Evolutionary conservation across 306 rosid species (phyloP), one percentile per base, ranked within the genome.

Genomic region (Fagus sylvatica): DNA sequence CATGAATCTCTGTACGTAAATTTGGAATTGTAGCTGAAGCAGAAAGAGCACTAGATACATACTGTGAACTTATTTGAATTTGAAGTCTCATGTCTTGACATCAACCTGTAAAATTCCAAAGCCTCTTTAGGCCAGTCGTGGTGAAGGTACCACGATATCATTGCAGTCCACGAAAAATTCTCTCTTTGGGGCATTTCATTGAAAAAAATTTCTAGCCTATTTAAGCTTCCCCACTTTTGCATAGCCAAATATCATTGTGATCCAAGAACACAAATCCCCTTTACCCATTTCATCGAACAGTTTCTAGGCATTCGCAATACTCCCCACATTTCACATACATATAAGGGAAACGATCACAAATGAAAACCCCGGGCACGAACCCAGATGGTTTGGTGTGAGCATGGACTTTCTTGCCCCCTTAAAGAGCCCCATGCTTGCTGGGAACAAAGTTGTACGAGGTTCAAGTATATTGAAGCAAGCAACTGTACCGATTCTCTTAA

Each of bases 241-340:
- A 81, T 83, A 83, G 3, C 87, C 92, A n/a, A 85, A 81, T 22
- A 91, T 89, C 88, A 91, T 77, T 7, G 88, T 89, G 62, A 88
- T 91, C 93, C 93, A 91, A 51, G 93, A 85, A 80, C 93, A 91
- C 90, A 89, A 85, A 86, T 83, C 92, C 49, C 78, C 76, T 8
- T 82, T 72, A 48, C 36, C 53, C 93, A 89, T 91, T 80, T 80
- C 86, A 82, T 89, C 93, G 71, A 91, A 91, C 59, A 86, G 34
- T 40, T 6, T 73, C 76, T 79, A 88, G 41, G 94, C 93, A 32
- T 91, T 89, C 34, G n/a, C 6, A 41, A 89, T 70, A 10, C 89
- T 82, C 62, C 62, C 90, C 92, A 57, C 94, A 88, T 86, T 91
- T 91, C 0, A 71, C 66, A 56, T 91, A 88, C 76, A 86, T 16